Evolutionary conservation across 2,329 filamentous ascomycete species (phyloP).

Genomic region (Trichoderma sp.): DNA sequence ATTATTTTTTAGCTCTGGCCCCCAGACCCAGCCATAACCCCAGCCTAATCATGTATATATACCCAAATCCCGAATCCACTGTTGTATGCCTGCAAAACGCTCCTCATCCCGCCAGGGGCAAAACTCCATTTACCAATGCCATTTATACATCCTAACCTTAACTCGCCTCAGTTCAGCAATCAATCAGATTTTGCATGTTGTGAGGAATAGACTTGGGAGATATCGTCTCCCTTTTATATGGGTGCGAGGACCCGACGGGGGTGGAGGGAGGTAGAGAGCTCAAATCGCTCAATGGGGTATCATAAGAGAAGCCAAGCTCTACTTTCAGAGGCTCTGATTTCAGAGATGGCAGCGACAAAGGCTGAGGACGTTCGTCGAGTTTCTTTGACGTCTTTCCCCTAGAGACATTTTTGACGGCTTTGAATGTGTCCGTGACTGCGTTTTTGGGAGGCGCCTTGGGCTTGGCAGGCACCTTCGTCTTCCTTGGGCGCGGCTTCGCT

Average conservation of each 20-base stretch:
- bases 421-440: constrained; percentile 46
- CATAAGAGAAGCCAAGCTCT: neutral
- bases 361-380: constrained; percentile 7
- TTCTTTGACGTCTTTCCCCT: constrained; percentile 30
- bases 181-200: constrained; percentile 43
- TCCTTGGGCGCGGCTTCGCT: constrained; percentile 36
- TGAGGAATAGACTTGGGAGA: constrained; percentile 46
- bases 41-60: neutral
- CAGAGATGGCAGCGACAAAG: constrained; percentile 28
- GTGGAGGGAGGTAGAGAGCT: constrained; percentile 28
- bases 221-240: constrained; percentile 39
- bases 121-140: constrained; percentile 1
- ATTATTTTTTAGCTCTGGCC: neutral
- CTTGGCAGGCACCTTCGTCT: constrained; percentile 38
- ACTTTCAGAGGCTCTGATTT: constrained; percentile 28
- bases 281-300: constrained; percentile 22
- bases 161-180: constrained; percentile 24
- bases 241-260: constrained; percentile 23
- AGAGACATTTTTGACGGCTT: constrained; percentile 42
- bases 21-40: neutral
- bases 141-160: constrained; percentile 1
- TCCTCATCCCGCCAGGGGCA: neutral
- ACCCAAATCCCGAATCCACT: neutral
- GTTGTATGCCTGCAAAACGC: neutral
- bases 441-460: constrained; percentile 42